phyloP scores from a whole-genome alignment of 345 rosid genomes.

The Lepidium africanum region DNA sequence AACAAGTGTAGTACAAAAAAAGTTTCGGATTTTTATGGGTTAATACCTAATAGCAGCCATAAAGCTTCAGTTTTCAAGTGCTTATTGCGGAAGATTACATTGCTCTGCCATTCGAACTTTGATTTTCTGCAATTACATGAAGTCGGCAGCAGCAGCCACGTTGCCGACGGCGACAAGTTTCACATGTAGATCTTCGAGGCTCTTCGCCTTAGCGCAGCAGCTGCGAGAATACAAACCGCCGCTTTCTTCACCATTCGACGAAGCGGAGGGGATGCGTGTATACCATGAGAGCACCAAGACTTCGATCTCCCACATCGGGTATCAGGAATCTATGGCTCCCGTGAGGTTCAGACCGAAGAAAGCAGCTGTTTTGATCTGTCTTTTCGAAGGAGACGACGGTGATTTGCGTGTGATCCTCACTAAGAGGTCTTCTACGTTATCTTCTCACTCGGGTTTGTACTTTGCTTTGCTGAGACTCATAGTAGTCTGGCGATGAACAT shows the following conservation, averaged over 20 bases:
- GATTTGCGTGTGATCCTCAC: slow-evolving; percentile 77
- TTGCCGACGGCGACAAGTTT: background rate
- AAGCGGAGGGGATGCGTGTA: slow-evolving; percentile 33
- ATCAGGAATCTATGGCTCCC: slow-evolving; percentile 51
- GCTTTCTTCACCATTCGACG: slow-evolving; percentile 31
- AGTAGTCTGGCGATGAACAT: background rate
- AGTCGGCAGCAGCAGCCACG: background rate
- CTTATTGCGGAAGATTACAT: background rate
- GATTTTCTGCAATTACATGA: background rate
- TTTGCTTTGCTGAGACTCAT: slow-evolving; percentile 6
- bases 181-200: slow-evolving; percentile 8
- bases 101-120: background rate
- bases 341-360: slow-evolving; percentile 43
- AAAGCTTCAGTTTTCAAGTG: background rate
- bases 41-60: no score
- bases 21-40: no score
- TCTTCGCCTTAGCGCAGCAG: slow-evolving; percentile 48
- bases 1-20: no score
- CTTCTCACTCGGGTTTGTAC: slow-evolving; percentile 69
- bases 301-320: slow-evolving; percentile 54
- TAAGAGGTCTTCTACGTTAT: slow-evolving; percentile 60
- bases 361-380: slow-evolving; percentile 80
- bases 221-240: slow-evolving; percentile 63
- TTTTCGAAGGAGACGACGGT: slow-evolving; percentile 67
- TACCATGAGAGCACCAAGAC: slow-evolving; percentile 42